phyloP scores from a whole-genome alignment of 331 rosid genomes.

The Prunus yedoensis region DNA sequence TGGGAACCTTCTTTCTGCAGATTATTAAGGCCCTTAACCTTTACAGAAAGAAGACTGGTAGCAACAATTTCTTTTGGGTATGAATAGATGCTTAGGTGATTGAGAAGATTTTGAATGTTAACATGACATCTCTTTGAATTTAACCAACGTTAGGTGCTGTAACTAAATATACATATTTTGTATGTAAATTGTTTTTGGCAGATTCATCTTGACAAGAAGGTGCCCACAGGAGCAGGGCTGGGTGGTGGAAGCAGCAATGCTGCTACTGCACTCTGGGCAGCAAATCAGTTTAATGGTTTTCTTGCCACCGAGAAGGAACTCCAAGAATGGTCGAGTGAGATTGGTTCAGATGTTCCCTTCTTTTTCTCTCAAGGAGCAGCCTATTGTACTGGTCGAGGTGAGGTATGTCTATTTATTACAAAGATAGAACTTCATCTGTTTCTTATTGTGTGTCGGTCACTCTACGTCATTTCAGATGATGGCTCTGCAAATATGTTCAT shows the following conservation, averaged over 20 bases:
- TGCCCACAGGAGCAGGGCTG: constrained; percentile 98
- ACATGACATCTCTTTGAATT: not conserved
- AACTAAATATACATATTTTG: not conserved
- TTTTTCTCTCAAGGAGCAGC: constrained; percentile 96
- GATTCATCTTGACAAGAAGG: constrained; percentile 93
- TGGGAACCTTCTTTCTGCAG: constrained; percentile 41
- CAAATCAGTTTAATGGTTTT: constrained; percentile 80
- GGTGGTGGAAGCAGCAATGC: constrained; percentile 99
- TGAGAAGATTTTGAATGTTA: constrained; percentile 3
- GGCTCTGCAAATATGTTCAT: not conserved
- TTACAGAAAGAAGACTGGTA: constrained; percentile 85
- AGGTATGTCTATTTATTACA: constrained; percentile 51
- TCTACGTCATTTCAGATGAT: not conserved
- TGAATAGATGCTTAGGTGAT: constrained; percentile 22
- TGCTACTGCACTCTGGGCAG: constrained; percentile 98
- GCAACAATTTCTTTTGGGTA: constrained; percentile 86
- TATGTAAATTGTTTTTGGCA: constrained; percentile 30
- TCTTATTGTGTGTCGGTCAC: not conserved
- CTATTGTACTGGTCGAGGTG: constrained; percentile 96
- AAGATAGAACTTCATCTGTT: not conserved
- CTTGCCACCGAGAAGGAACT: constrained; percentile 83
- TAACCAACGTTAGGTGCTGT: not conserved
- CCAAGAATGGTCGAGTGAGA: constrained; percentile 97
- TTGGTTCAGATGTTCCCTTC: constrained; percentile 97
- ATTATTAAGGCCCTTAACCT: constrained; percentile 96